These are phyloP conservation scores for Penicillium janthinellum DNA, from an alignment of 2,329 filamentous ascomycete genomes.

Conservation along the genomic window DNA sequence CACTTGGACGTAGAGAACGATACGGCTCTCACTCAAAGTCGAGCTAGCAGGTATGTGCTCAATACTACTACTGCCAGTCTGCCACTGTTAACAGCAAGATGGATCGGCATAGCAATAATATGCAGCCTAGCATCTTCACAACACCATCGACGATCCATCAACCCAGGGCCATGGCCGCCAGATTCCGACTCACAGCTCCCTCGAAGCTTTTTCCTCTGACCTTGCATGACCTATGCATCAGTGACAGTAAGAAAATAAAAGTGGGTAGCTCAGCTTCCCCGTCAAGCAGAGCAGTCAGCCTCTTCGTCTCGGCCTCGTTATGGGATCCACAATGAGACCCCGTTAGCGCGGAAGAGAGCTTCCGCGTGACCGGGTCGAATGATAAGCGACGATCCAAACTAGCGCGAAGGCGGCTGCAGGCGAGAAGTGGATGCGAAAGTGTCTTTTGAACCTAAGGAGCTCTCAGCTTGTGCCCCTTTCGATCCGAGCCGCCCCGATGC, in stretches of 20 bases:
- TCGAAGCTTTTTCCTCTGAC: background rate
- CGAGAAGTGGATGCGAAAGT: constrained; percentile 15
- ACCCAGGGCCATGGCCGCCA: background rate
- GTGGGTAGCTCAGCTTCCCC: constrained; percentile 1
- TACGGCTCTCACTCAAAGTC: background rate
- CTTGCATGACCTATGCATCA: background rate
- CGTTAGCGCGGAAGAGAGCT: constrained; percentile 11
- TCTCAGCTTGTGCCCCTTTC: background rate
- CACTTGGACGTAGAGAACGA: background rate
- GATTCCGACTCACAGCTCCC: background rate
- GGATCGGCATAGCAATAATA: background rate
- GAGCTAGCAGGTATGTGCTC: background rate
- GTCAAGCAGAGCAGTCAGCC: background rate
- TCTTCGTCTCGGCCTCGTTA: background rate
- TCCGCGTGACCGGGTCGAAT: constrained; percentile 17
- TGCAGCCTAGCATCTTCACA: background rate
- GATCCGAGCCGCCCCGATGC: background rate
- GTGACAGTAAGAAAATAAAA: background rate
- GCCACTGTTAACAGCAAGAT: background rate
- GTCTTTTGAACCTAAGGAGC: background rate
- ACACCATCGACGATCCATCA: constrained; percentile 1
- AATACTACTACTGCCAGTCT: too few species aligned
- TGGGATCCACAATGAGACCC: background rate
- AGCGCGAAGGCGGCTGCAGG: constrained; percentile 12
- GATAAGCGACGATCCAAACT: constrained; percentile 14